phyloP scores from a whole-genome alignment of 768 basidiomycete species.

The Suillus discolor region DNA sequence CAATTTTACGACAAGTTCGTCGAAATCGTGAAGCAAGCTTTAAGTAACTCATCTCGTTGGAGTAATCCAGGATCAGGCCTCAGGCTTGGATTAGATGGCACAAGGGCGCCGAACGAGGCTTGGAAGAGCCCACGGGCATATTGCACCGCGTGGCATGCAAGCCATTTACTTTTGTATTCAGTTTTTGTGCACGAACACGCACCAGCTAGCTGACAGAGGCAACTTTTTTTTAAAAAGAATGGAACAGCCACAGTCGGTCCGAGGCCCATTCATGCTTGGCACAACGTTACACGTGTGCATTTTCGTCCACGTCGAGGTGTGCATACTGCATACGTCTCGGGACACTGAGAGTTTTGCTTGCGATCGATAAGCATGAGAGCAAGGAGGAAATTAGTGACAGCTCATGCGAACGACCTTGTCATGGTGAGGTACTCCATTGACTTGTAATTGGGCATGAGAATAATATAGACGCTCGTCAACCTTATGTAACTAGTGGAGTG shows the following conservation, averaged over 20 bases:
- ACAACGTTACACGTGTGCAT: background rate
- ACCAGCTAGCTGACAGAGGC: background rate
- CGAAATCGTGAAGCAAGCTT: background rate
- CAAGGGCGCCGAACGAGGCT: background rate
- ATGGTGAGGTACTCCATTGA: background rate
- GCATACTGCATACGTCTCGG: background rate
- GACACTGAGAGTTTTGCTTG: background rate
- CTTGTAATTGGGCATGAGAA: no score
- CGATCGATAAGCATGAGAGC: background rate
- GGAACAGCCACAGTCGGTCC: background rate
- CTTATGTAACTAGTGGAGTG: conserved; percentile 4
- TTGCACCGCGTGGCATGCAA: background rate
- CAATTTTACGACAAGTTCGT: background rate
- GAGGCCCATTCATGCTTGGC: background rate
- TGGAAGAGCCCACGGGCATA: background rate
- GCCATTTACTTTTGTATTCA: background rate
- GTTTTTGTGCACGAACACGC: background rate
- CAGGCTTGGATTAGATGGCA: background rate
- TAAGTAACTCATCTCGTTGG: background rate
- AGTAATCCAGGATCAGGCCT: background rate
- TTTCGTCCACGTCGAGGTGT: background rate
- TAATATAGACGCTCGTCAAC: background rate
- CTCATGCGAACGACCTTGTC: background rate
- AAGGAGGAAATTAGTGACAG: background rate
- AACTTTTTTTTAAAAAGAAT: background rate